Conservation (phyloP, 129 eudicot genomes). For the Artemisia annua region DNA sequence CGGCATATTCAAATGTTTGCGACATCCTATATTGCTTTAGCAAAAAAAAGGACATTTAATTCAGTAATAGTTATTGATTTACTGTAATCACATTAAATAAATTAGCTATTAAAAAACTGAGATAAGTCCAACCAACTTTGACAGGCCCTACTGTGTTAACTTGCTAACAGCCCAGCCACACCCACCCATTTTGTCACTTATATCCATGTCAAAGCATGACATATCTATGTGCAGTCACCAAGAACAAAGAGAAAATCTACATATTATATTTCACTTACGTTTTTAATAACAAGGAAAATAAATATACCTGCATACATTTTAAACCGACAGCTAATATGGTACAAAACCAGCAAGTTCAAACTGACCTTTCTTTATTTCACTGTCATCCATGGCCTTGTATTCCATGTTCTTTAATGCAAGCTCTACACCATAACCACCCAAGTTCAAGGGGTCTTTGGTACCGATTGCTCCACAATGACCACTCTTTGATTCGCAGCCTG, state of each 20-base stretch:
- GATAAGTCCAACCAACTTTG: too few species aligned
- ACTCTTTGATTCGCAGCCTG: constrained; percentile 83
- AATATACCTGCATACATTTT: not conserved
- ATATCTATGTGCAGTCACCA: not conserved
- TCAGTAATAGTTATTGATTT: not conserved
- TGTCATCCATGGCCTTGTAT: constrained; percentile 99
- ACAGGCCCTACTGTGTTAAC: not conserved
- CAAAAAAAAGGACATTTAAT: not conserved
- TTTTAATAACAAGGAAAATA: not conserved
- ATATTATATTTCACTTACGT: not conserved
- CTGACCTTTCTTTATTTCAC: constrained; percentile 78
- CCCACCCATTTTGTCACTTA: constrained; percentile 4
- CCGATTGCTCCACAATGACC: constrained; percentile 78
- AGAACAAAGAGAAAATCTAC: not conserved
- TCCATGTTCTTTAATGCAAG: constrained; percentile 99
- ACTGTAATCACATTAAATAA: not conserved
- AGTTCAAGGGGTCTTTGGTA: constrained; percentile 62
- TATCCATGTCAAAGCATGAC: not conserved
- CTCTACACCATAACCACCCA: constrained; percentile 99
- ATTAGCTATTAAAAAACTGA: not conserved
- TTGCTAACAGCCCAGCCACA: not conserved
- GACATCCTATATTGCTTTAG: not conserved
- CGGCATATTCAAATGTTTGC: not conserved
- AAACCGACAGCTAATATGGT: not conserved
- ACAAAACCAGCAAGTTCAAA: not conserved